A percentile compares a stretch with the other conserved stretches of the same genome.
Conservation (phyloP, 2,329 filamentous ascomycete genomes). For the Diaporthe batatas region DNA sequence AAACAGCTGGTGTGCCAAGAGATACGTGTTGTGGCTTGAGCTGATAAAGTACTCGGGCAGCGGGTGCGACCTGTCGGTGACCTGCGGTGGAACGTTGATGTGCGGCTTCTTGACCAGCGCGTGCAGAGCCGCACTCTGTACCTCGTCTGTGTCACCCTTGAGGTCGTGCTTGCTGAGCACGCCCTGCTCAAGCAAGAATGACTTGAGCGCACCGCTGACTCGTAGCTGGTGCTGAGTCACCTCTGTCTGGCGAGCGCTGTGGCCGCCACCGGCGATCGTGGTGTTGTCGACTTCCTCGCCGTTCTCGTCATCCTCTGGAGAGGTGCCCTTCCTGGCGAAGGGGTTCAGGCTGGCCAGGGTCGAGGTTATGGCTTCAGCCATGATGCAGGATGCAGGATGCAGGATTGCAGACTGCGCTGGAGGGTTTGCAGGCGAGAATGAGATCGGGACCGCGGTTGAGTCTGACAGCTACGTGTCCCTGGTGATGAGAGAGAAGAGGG, state of each 20-base stretch:
- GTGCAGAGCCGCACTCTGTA: constrained; percentile 60
- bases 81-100: constrained; percentile 65
- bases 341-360: constrained; percentile 55
- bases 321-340: constrained; percentile 49
- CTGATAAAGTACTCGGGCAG: constrained; percentile 80
- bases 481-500: neutral
- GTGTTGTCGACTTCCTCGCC: constrained; percentile 65
- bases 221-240: constrained; percentile 66
- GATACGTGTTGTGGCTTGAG: constrained; percentile 80
- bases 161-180: constrained; percentile 64
- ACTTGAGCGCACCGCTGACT: constrained; percentile 70
- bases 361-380: constrained; percentile 33
- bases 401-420: too few species aligned
- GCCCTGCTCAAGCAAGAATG: constrained; percentile 66
- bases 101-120: constrained; percentile 69
- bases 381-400: neutral
- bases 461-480: neutral
- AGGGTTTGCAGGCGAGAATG: neutral
- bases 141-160: constrained; percentile 57
- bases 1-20: constrained; percentile 77
- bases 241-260: constrained; percentile 61
- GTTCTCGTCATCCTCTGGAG: constrained; percentile 60
- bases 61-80: constrained; percentile 70
- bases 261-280: constrained; percentile 72
- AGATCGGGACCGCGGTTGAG: neutral